Conservation (phyloP, 1,284 basidiomycete species). For the Boletus albobrunnescens region DNA sequence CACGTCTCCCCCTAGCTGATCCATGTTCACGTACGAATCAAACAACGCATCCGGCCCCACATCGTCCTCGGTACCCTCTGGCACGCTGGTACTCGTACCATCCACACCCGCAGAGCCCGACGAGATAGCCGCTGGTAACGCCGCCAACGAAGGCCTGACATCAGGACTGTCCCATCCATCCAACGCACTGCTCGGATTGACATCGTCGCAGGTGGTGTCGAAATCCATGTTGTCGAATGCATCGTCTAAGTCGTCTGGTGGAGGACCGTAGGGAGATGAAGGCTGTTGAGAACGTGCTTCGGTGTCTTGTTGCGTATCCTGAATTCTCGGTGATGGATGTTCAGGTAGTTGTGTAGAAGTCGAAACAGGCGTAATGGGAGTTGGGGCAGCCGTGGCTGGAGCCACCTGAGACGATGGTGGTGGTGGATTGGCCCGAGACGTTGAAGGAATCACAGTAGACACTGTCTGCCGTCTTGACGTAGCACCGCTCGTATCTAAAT, state of each 20-base stretch:
- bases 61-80: slow-evolving; percentile 7
- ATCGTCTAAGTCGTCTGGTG: slow-evolving; percentile 21
- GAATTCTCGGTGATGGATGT: not conserved
- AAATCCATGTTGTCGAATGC: slow-evolving; percentile 18
- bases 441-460: not conserved
- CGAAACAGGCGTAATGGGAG: not conserved
- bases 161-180: slow-evolving; percentile 10
- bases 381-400: not conserved
- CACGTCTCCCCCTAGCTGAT: slow-evolving; percentile 13
- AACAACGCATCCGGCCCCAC: slow-evolving; percentile 17
- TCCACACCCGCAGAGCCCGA: not conserved
- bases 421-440: not conserved
- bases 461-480: not conserved
- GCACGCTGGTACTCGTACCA: not conserved
- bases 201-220: slow-evolving; percentile 1
- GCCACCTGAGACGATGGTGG: not conserved
- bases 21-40: slow-evolving; percentile 28
- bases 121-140: not conserved
- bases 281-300: not conserved
- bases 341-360: slow-evolving; percentile 1
- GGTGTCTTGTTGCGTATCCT: not conserved
- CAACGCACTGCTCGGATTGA: not conserved
- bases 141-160: slow-evolving; percentile 3
- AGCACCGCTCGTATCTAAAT: not conserved
- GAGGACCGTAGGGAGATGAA: slow-evolving; percentile 2